Conservation (phyloP, 2,329 filamentous ascomycete species). For the Lomentospora prolificans region DNA sequence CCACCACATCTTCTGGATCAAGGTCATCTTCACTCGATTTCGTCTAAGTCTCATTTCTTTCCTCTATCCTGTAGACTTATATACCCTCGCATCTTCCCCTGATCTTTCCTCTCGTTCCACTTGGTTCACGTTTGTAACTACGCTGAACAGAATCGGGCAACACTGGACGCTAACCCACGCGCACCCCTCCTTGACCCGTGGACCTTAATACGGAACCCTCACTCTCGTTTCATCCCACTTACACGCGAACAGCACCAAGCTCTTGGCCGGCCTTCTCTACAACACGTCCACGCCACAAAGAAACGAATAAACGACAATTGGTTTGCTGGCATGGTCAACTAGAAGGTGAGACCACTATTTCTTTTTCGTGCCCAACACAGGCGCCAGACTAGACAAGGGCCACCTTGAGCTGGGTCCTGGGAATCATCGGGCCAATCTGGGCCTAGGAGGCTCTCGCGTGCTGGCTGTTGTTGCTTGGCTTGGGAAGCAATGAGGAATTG, state of each 20-base stretch:
- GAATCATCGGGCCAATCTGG: background rate
- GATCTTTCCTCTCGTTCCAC: background rate
- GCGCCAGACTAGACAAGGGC: background rate
- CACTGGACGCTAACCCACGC: background rate
- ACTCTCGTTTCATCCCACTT: background rate
- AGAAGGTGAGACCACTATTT: background rate
- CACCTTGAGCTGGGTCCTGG: background rate
- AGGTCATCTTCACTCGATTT: background rate
- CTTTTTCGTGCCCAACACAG: conserved; percentile 1
- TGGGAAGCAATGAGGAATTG: background rate
- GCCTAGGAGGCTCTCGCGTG: too few species aligned
- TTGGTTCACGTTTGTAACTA: background rate
- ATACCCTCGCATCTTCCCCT: background rate
- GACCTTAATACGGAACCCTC: background rate
- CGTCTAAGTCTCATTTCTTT: background rate
- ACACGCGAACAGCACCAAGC: background rate
- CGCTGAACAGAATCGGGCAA: background rate
- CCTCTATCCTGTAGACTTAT: background rate
- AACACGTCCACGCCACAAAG: too few species aligned
- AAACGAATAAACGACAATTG: background rate
- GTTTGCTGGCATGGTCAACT: conserved; percentile 1
- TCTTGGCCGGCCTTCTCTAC: too few species aligned
- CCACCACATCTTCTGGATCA: background rate
- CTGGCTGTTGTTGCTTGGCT: background rate
- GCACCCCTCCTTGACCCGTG: background rate